phyloP scores from a whole-genome alignment of 768 basidiomycete species.

The Cystobasidiopsis lactophilus region DNA sequence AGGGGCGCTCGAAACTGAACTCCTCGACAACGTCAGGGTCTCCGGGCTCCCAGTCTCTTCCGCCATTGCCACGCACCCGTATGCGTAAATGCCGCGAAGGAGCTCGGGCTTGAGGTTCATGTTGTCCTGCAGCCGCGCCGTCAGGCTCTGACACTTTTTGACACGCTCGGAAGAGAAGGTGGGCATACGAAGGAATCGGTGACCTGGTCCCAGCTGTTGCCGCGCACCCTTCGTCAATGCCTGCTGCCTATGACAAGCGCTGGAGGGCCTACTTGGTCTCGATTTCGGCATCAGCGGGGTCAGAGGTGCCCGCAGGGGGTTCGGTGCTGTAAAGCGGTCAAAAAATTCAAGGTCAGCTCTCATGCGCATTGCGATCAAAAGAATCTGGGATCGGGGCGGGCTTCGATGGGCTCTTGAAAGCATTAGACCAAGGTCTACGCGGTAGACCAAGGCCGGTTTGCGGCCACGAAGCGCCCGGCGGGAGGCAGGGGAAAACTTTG shows the following conservation, averaged over 20 bases:
- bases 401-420: no score
- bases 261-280: constrained; percentile 3
- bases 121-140: constrained; percentile 50
- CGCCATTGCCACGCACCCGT: constrained; percentile 41
- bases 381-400: no score
- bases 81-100: constrained; percentile 93
- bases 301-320: background rate
- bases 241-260: background rate
- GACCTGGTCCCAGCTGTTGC: constrained; percentile 9
- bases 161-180: background rate
- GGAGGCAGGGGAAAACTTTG: no score
- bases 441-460: no score
- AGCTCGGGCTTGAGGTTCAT: constrained; percentile 94
- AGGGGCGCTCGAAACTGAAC: constrained; percentile 68
- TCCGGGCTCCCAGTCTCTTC: background rate
- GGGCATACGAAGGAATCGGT: background rate
- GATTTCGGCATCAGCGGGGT: constrained; percentile 6
- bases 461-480: no score
- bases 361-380: no score
- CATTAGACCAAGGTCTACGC: no score
- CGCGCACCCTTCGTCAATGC: background rate
- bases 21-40: background rate
- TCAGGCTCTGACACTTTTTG: no score
- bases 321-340: background rate
- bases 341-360: no score